Percentiles rank a stretch among this genome's conserved stretches.
Evolutionary conservation across 176 grass and related monocot species (phyloP).

Genomic region (Tillandsia fasciculata): DNA sequence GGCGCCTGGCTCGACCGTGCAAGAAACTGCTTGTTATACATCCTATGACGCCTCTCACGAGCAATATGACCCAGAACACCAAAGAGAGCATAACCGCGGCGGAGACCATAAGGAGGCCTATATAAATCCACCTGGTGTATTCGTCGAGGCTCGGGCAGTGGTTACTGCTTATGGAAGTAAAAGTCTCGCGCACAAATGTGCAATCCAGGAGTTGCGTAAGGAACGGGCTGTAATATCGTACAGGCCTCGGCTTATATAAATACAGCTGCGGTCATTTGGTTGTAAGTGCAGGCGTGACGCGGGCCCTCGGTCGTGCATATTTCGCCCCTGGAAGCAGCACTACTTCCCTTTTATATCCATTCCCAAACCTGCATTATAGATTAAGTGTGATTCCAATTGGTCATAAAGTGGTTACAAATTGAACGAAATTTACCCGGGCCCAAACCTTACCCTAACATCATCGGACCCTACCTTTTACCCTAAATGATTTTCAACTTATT

Average conservation of each 20-base stretch:
- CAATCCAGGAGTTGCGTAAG: slow-evolving; percentile 72
- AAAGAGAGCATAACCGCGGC: slow-evolving; percentile 33
- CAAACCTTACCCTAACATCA: no score
- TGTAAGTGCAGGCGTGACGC: slow-evolving; percentile 59
- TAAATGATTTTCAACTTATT: neutral
- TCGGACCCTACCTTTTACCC: no score
- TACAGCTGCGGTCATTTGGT: slow-evolving; percentile 68
- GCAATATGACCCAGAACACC: slow-evolving; percentile 39
- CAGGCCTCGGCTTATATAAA: slow-evolving; percentile 44
- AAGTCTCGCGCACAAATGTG: slow-evolving; percentile 52
- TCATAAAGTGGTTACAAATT: no score
- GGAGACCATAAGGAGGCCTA: slow-evolving; percentile 31
- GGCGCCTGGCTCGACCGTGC: neutral
- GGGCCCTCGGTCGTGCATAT: slow-evolving; percentile 46
- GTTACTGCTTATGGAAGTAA: slow-evolving; percentile 19
- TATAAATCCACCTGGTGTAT: slow-evolving; percentile 30
- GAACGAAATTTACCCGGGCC: no score
- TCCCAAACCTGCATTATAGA: slow-evolving; percentile 39
- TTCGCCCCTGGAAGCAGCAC: slow-evolving; percentile 26
- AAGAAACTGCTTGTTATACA: slow-evolving; percentile 17
- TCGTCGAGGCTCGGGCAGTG: slow-evolving; percentile 32
- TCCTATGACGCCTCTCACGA: slow-evolving; percentile 25
- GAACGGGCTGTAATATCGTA: slow-evolving; percentile 70
- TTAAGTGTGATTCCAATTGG: no score
- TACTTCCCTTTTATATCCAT: slow-evolving; percentile 40